Percentiles rank a stretch among this genome's conserved stretches.
Conservation (phyloP, 2,329 filamentous ascomycete species). For the Xylariaceae sp. region DNA sequence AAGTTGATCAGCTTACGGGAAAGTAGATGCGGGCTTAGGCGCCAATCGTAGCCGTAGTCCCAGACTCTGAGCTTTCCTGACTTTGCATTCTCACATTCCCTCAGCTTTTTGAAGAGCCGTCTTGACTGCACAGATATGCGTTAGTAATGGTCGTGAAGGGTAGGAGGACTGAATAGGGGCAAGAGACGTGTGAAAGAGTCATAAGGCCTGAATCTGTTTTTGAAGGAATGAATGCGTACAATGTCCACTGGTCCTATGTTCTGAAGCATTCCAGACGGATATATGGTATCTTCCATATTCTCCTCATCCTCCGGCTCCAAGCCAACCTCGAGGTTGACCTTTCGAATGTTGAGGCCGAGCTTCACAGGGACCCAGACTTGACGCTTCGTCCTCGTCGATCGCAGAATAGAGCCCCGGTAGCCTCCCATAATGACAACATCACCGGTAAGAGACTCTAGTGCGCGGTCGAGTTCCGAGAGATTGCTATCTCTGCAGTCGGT, state of each 20-base stretch:
- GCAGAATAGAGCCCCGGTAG: conserved; percentile 83
- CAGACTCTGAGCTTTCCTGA: conserved; percentile 70
- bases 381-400: conserved; percentile 76
- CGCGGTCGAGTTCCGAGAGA: conserved; percentile 43
- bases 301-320: conserved; percentile 77
- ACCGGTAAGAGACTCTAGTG: conserved; percentile 65
- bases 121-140: conserved; percentile 43
- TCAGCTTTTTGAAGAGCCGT: conserved; percentile 71
- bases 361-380: conserved; percentile 94
- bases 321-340: conserved; percentile 85
- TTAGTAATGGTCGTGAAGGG: too few species aligned
- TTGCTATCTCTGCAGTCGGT: conserved; percentile 28
- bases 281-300: conserved; percentile 74
- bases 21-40: conserved; percentile 72
- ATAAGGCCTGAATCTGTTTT: neutral
- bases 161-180: too few species aligned
- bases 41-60: conserved; percentile 95
- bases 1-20: conserved; percentile 68
- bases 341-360: conserved; percentile 83
- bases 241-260: conserved; percentile 91
- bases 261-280: conserved; percentile 81
- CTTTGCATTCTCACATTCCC: conserved; percentile 66
- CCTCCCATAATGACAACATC: conserved; percentile 87
- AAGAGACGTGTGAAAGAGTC: too few species aligned
- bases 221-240: conserved; percentile 5